These are phyloP conservation scores for Oryza officinalis DNA, from an alignment of 176 grass and related monocot genomes.

Conservation along the genomic window DNA sequence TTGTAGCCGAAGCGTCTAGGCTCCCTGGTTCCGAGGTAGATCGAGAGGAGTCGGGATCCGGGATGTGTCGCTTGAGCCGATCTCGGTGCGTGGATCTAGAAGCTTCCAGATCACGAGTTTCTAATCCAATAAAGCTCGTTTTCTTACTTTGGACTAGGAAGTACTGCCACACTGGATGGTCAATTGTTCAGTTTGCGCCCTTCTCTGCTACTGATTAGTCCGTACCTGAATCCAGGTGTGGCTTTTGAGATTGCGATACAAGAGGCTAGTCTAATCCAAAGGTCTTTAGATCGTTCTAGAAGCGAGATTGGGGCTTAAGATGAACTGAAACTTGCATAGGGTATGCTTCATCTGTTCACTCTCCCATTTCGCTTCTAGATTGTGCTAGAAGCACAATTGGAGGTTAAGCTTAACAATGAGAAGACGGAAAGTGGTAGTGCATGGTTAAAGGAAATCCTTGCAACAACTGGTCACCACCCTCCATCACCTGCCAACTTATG, in stretches of 20 bases:
- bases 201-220: background rate
- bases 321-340: conserved; percentile 1
- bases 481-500: background rate
- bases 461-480: background rate
- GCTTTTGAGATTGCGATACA: background rate
- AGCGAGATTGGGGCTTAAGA: background rate
- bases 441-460: background rate
- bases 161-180: background rate
- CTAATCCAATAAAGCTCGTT: background rate
- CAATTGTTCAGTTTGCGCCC: background rate
- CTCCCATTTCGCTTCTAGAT: background rate
- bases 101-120: conserved; percentile 20
- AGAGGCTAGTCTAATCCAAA: background rate
- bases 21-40: background rate
- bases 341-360: background rate
- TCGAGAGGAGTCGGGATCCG: background rate
- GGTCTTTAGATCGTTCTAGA: background rate
- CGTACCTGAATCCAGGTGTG: background rate
- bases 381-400: background rate
- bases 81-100: background rate
- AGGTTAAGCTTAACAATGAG: background rate
- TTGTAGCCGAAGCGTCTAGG: background rate
- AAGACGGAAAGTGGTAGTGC: background rate
- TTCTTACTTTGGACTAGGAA: background rate
- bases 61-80: background rate